These are phyloP conservation scores for Dendrocalamus latiflorus DNA, from an alignment of 202 grass and related monocot species.

Conservation along the genomic window DNA sequence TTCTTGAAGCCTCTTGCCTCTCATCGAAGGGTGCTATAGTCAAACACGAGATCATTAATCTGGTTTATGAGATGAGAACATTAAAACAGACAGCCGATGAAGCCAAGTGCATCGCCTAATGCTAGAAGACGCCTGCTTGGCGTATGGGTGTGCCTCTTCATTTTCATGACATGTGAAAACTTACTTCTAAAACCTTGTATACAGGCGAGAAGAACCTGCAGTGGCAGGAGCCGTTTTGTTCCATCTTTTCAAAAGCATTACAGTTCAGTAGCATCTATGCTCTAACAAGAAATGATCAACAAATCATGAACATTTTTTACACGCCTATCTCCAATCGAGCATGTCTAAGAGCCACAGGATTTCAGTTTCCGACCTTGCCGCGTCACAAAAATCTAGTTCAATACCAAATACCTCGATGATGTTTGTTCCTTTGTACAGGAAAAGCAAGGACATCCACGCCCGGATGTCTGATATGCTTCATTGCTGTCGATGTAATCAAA, in stretches of 20 bases:
- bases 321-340: slow-evolving; percentile 84
- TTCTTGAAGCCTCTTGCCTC: background rate
- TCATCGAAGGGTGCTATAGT: no score
- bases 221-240: background rate
- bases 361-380: slow-evolving; percentile 55
- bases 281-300: slow-evolving; percentile 1
- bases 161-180: background rate
- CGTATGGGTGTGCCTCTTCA: background rate
- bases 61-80: no score
- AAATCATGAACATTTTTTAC: slow-evolving; percentile 35
- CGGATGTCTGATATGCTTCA: slow-evolving; percentile 68
- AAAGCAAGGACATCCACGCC: slow-evolving; percentile 82
- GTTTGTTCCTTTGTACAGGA: slow-evolving; percentile 40
- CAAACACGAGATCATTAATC: no score
- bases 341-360: slow-evolving; percentile 89
- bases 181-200: background rate
- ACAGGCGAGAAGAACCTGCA: background rate
- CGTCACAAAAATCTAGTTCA: slow-evolving; percentile 87
- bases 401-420: slow-evolving; percentile 70
- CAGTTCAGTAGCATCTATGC: slow-evolving; percentile 7
- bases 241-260: background rate
- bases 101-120: background rate
- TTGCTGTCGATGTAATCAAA: slow-evolving; percentile 80
- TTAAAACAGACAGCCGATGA: no score
- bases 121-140: background rate